These are phyloP conservation scores for Canavalia ensiformis DNA, from an alignment of 306 rosid genomes.

Conservation along the genomic window DNA sequence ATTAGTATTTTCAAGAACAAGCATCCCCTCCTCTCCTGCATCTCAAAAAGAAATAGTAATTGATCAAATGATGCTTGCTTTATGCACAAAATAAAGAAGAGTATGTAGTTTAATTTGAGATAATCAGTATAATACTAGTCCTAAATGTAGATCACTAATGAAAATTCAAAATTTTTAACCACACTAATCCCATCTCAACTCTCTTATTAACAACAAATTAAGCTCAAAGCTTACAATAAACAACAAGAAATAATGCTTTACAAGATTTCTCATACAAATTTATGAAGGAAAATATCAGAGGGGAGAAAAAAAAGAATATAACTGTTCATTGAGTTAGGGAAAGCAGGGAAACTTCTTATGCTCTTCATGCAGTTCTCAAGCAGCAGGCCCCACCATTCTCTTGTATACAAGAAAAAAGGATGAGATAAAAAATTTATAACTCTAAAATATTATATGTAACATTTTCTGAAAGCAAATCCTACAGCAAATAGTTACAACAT, in stretches of 20 bases:
- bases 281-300: neutral
- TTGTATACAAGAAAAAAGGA: conserved; percentile 26
- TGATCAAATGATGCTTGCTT: neutral
- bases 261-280: neutral
- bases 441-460: conserved; percentile 48
- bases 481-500: too few relatives aligned
- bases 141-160: neutral
- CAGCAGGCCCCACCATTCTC: conserved; percentile 52
- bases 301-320: conserved; percentile 36
- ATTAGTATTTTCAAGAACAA: neutral
- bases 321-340: conserved; percentile 36
- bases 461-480: conserved; percentile 16
- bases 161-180: conserved; percentile 6
- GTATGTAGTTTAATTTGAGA: neutral
- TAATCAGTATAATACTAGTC: neutral
- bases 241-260: conserved; percentile 30
- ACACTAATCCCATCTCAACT: conserved; percentile 48
- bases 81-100: neutral
- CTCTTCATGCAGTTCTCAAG: conserved; percentile 67
- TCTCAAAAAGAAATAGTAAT: neutral
- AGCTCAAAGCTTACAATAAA: too few relatives aligned
- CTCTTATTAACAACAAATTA: conserved; percentile 31
- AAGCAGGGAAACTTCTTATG: conserved; percentile 19
- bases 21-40: too few relatives aligned
- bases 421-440: conserved; percentile 31